These are phyloP conservation scores for Aspergillus eucalypticola DNA, from an alignment of 2,329 filamentous ascomycete genomes.

Conservation along the genomic window DNA sequence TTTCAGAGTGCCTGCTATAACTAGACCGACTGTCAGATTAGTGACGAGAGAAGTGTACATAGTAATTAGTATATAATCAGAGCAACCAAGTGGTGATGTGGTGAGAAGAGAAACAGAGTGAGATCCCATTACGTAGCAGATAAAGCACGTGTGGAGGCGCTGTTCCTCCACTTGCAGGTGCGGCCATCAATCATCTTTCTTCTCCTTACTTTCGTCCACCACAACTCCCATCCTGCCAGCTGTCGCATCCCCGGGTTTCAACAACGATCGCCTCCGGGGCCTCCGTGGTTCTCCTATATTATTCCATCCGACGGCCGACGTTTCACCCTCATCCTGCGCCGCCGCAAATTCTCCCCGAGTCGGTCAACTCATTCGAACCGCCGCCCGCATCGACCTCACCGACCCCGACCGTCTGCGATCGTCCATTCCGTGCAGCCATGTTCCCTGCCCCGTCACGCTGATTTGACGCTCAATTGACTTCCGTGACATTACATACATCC, in stretches of 20 bases:
- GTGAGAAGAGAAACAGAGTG: too few relatives aligned
- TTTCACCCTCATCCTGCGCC: not conserved
- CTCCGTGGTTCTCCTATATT: not conserved
- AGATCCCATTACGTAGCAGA: not conserved
- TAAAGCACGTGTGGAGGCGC: not conserved
- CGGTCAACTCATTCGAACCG: not conserved
- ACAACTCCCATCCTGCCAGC: not conserved
- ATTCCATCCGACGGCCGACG: not conserved
- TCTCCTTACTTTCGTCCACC: not conserved
- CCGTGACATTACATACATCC: not conserved
- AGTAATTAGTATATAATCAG: too few relatives aligned
- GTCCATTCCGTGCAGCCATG: constrained; percentile 8
- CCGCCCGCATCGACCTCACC: not conserved
- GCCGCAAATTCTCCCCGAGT: not conserved
- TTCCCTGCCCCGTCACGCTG: not conserved
- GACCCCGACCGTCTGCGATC: constrained; percentile 3
- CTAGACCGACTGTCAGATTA: too few relatives aligned
- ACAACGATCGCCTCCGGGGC: not conserved
- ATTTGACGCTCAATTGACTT: not conserved
- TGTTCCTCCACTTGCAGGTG: not conserved
- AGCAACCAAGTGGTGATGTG: too few relatives aligned
- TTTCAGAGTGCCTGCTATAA: constrained; percentile 25
- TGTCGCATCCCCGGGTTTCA: not conserved
- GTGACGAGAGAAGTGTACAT: too few relatives aligned
- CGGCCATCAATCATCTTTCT: not conserved